phyloP scores from a whole-genome alignment of 2,329 filamentous ascomycete genomes.

The Geosmithia flava region DNA sequence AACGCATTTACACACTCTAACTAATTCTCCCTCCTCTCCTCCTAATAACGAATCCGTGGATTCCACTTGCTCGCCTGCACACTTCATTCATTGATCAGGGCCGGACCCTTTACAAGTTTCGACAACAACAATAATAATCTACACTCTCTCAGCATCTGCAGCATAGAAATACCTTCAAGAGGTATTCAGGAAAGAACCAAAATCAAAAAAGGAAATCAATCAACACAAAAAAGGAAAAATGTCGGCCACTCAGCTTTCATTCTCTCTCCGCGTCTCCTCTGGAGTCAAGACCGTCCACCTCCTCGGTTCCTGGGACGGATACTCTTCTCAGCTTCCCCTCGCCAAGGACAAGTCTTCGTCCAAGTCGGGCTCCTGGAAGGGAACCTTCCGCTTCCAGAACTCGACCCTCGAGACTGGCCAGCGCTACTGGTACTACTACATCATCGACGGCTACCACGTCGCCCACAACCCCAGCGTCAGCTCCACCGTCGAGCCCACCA shows the following conservation, averaged over 20 bases:
- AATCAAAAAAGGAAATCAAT: slow-evolving; percentile 6
- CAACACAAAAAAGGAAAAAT: slow-evolving; percentile 38
- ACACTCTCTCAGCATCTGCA: neutral
- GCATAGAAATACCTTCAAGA: neutral
- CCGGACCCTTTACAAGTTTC: neutral
- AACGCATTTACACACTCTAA: slow-evolving; percentile 15
- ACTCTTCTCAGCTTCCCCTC: slow-evolving; percentile 85
- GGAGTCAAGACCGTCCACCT: slow-evolving; percentile 97
- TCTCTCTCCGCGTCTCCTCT: slow-evolving; percentile 88
- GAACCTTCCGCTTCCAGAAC: slow-evolving; percentile 91
- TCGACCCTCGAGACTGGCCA: slow-evolving; percentile 74
- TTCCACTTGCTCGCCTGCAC: slow-evolving; percentile 42
- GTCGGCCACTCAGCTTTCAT: slow-evolving; percentile 88
- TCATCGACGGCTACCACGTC: slow-evolving; percentile 98
- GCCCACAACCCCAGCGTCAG: slow-evolving; percentile 88
- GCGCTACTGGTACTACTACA: slow-evolving; percentile 99
- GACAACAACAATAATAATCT: slow-evolving; percentile 2
- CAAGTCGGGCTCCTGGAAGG: slow-evolving; percentile 88
- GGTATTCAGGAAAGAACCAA: neutral
- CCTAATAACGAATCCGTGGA: slow-evolving; percentile 35
- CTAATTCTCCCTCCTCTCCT: slow-evolving; percentile 13
- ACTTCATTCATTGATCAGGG: slow-evolving; percentile 18
- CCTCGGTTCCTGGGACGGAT: slow-evolving; percentile 97
- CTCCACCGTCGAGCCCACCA: slow-evolving; percentile 89
- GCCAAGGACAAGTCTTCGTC: slow-evolving; percentile 73